These are phyloP conservation scores for Turritis glabra DNA, from an alignment of 345 rosid species.

Conservation along the genomic window DNA sequence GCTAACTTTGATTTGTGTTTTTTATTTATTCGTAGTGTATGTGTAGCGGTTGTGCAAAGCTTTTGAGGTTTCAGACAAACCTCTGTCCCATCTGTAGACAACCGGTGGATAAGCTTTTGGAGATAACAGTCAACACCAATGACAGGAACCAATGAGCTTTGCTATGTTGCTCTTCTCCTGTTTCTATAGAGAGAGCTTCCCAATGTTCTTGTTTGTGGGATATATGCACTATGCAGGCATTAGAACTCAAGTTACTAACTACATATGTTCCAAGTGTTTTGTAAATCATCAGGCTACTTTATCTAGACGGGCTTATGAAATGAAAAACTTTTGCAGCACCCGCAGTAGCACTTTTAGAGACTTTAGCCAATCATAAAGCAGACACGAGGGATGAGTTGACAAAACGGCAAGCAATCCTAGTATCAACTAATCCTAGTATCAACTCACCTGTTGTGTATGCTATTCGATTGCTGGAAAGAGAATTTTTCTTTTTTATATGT, in stretches of 20 bases:
- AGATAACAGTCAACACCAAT: constrained; percentile 64
- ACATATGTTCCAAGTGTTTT: not conserved
- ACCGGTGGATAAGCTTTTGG: constrained; percentile 79
- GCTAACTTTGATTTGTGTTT: not conserved
- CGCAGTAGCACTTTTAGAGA: not conserved
- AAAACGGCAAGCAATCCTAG: not conserved
- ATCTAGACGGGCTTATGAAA: not conserved
- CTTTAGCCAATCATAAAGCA: not conserved
- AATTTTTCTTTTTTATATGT: too few relatives aligned
- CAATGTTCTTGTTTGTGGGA: not conserved
- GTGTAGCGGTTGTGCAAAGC: constrained; percentile 93
- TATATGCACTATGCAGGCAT: not conserved
- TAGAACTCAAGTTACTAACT: not conserved
- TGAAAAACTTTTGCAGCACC: not conserved
- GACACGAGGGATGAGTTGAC: not conserved
- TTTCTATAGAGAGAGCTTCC: constrained; percentile 4
- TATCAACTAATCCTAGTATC: not conserved
- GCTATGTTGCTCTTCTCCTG: not conserved
- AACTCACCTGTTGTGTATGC: too few relatives aligned
- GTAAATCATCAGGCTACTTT: not conserved
- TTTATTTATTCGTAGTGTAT: constrained; percentile 61
- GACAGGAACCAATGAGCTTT: constrained; percentile 6
- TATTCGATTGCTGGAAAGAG: too few relatives aligned
- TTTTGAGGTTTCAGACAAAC: constrained; percentile 74
- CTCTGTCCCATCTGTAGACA: constrained; percentile 92